Evolutionary conservation across 106 monocot species (phyloP).

Genomic region (Chionographis japonica): DNA sequence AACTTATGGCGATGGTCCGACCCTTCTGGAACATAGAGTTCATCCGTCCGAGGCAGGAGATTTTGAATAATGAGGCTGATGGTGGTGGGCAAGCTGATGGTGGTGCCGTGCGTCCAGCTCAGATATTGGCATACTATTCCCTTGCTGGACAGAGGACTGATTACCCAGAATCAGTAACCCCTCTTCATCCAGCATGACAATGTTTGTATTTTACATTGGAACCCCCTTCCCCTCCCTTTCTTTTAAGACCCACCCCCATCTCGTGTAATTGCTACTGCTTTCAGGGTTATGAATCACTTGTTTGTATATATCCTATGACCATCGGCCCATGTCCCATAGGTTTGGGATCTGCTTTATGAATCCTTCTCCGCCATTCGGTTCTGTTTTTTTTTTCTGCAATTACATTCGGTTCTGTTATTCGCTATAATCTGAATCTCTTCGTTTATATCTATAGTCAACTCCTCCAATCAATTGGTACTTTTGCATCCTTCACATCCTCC

Average conservation of each 20-base stretch:
- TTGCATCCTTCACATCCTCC: no score
- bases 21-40: conserved; percentile 93
- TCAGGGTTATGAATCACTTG: no score
- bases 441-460: no score
- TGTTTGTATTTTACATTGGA: background rate
- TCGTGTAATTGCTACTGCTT: no score
- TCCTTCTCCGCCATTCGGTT: no score
- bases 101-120: conserved; percentile 44
- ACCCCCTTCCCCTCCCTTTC: background rate
- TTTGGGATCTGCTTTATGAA: no score
- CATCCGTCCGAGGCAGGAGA: conserved; percentile 43
- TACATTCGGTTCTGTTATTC: no score
- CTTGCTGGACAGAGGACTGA: conserved; percentile 71
- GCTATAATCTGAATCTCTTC: no score
- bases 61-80: background rate
- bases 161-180: conserved; percentile 52
- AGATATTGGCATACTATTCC: conserved; percentile 88
- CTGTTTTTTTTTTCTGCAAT: no score
- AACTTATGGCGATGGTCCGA: conserved; percentile 68
- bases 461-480: no score
- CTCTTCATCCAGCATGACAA: conserved; percentile 41
- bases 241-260: background rate
- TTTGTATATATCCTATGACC: no score
- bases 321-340: no score
- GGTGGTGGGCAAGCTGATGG: conserved; percentile 9